A percentile compares a stretch with the other conserved stretches of the same genome.
Evolutionary conservation across 192 early-diverging fungal genomes (phyloP).

Genomic region (Helicostylum pulchrum): DNA sequence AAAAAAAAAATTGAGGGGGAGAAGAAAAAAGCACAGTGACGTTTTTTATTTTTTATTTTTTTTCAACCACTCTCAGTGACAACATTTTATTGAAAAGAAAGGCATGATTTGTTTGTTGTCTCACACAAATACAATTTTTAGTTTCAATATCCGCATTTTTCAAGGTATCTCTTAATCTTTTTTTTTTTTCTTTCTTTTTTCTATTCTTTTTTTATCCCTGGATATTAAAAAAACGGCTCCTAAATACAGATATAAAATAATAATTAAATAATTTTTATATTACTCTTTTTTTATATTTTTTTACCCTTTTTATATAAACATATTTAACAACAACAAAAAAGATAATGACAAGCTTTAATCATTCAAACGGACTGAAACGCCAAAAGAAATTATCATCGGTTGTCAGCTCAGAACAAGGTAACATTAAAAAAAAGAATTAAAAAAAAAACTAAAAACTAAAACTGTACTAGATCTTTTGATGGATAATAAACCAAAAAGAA

Average conservation of each 20-base stretch:
- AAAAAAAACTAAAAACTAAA: no score
- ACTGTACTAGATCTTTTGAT: no score
- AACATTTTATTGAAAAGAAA: no score
- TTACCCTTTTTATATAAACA: not conserved
- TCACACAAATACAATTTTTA: no score
- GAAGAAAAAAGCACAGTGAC: not conserved
- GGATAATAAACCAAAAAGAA: slow-evolving; percentile 65
- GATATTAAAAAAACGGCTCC: slow-evolving; percentile 6
- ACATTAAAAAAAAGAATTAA: no score
- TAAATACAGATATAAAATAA: not conserved
- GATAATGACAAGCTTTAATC: not conserved
- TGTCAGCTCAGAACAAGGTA: slow-evolving; percentile 1
- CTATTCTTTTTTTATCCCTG: no score
- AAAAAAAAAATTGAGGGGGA: slow-evolving; percentile 1
- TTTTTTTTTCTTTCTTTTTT: no score
- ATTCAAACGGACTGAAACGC: not conserved
- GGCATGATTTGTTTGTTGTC: no score
- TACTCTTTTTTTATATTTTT: slow-evolving; percentile 2
- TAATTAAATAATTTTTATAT: slow-evolving; percentile 6
- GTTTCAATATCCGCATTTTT: no score
- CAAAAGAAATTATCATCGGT: slow-evolving; percentile 8
- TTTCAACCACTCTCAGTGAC: no score
- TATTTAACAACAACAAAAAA: not conserved
- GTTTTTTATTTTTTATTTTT: not conserved
- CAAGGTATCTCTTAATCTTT: no score